Percentiles rank a stretch among this genome's conserved stretches.
Evolutionary conservation across 805 yeast genomes (phyloP).

Genomic region (Kregervanrija pseudodelftensis): DNA sequence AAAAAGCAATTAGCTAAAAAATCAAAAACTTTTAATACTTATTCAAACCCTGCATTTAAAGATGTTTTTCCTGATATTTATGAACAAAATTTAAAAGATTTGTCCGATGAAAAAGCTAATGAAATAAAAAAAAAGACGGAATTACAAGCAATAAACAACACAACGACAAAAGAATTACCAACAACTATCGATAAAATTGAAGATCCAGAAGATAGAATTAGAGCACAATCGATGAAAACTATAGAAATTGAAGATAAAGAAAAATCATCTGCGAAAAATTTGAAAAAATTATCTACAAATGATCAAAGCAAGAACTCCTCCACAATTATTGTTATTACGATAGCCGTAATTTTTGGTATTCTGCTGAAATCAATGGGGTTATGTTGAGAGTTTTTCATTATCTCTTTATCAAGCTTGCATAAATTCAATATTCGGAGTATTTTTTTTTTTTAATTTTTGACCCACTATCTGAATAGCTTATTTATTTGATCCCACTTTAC

Average conservation of each 20-base stretch:
- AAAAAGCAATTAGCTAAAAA: slow-evolving; percentile 51
- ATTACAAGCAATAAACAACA: neutral
- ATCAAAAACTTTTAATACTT: slow-evolving; percentile 54
- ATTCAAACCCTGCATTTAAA: slow-evolving; percentile 48
- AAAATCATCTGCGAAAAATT: too few relatives aligned
- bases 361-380: too few relatives aligned
- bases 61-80: slow-evolving; percentile 65
- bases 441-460: too few relatives aligned
- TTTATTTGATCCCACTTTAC: too few relatives aligned
- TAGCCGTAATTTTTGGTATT: too few relatives aligned
- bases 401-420: too few relatives aligned
- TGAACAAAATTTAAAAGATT: slow-evolving; percentile 33
- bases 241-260: neutral
- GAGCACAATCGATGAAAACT: slow-evolving; percentile 28
- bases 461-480: too few relatives aligned
- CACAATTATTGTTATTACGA: too few relatives aligned
- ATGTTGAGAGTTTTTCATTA: too few relatives aligned
- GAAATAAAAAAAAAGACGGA: slow-evolving; percentile 7
- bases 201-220: slow-evolving; percentile 68
- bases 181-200: slow-evolving; percentile 32
- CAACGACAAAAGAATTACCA: slow-evolving; percentile 20
- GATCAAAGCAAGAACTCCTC: too few relatives aligned
- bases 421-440: too few relatives aligned
- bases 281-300: too few relatives aligned
- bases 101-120: slow-evolving; percentile 8